Percentiles rank a stretch among this genome's conserved stretches.
These are phyloP conservation scores for Nothophoma quercina DNA, from an alignment of 2,329 filamentous ascomycete genomes.

Conservation along the genomic window DNA sequence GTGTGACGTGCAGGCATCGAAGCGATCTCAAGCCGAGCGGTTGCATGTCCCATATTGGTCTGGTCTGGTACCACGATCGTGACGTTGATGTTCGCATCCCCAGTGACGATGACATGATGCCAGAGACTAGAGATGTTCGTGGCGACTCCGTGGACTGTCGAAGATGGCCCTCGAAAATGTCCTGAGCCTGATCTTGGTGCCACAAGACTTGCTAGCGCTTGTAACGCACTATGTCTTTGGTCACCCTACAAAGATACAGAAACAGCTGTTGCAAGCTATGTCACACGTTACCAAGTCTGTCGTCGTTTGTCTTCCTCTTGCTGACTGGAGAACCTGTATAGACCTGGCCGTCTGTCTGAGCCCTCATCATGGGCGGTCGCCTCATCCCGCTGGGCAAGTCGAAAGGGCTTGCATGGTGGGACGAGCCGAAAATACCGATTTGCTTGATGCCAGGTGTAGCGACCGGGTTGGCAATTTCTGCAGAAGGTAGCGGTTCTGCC, in stretches of 20 bases:
- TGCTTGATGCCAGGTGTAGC: conserved; percentile 41
- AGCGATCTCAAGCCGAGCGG: too few species aligned
- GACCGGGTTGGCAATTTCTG: conserved; percentile 22
- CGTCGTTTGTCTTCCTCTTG: conserved; percentile 19
- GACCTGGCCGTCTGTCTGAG: conserved; percentile 25
- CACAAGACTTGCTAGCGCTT: not conserved
- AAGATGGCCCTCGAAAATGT: too few species aligned
- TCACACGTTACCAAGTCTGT: conserved; percentile 4
- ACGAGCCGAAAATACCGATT: conserved; percentile 28
- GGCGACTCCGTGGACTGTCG: not conserved
- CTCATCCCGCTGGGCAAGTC: conserved; percentile 41
- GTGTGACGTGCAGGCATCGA: too few species aligned
- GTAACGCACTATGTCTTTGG: not conserved
- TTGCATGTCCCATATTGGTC: too few species aligned
- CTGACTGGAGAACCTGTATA: conserved; percentile 37
- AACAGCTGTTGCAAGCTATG: not conserved
- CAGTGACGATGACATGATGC: not conserved
- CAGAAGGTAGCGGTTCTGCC: conserved; percentile 25
- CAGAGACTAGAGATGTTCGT: not conserved
- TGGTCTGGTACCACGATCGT: not conserved
- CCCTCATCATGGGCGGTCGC: conserved; percentile 22
- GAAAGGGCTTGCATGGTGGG: conserved; percentile 41
- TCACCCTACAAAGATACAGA: not conserved
- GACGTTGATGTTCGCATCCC: not conserved
- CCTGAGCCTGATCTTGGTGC: too few species aligned